Conservation (phyloP, 495 filamentous ascomycete genomes). For the Neurospora sublineolata region DNA sequence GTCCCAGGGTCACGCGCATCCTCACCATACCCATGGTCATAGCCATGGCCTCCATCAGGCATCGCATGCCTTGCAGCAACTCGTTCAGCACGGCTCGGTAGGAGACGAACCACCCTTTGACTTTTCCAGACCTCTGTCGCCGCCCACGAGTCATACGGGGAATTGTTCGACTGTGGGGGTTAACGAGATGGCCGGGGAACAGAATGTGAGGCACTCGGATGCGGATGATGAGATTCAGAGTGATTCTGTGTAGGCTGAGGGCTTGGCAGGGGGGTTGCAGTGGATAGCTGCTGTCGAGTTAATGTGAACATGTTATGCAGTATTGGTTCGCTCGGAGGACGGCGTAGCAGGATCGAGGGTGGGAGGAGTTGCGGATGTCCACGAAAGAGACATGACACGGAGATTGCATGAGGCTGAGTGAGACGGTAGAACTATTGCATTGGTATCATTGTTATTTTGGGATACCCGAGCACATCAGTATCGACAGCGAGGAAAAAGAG, state of each 20-base stretch:
- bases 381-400: neutral
- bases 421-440: neutral
- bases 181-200: slow-evolving; percentile 2
- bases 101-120: slow-evolving; percentile 10
- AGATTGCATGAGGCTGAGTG: neutral
- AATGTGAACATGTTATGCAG: neutral
- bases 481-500: neutral
- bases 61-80: slow-evolving; percentile 10
- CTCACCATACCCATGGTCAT: slow-evolving; percentile 3
- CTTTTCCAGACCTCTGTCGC: slow-evolving; percentile 24
- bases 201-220: neutral
- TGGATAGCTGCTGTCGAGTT: neutral
- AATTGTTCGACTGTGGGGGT: slow-evolving; percentile 8
- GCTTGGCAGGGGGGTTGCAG: neutral
- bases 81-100: neutral
- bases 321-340: neutral
- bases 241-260: neutral
- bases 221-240: neutral
- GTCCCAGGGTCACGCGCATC: neutral
- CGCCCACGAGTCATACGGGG: slow-evolving; percentile 2
- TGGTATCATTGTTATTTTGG: neutral
- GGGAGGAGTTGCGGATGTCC: neutral
- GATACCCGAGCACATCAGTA: neutral
- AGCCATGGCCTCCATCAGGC: neutral
- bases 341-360: neutral